These are phyloP conservation scores for Linanthus parryae DNA, from an alignment of 148 eudicot species.

Conservation along the genomic window DNA sequence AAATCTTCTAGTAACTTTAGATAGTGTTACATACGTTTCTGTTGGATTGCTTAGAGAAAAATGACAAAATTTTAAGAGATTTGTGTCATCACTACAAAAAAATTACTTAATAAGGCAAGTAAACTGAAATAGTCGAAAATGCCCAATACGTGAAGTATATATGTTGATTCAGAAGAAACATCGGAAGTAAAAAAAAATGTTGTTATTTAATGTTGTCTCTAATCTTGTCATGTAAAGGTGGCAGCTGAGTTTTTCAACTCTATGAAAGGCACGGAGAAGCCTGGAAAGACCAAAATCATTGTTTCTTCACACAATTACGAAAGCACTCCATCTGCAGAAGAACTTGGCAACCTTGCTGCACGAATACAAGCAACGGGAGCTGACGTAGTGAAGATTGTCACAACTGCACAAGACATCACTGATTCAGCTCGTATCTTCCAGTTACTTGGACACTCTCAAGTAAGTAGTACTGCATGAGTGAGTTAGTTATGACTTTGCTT, in stretches of 20 bases:
- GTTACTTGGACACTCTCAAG: slow-evolving; percentile 61
- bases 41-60: too few relatives aligned
- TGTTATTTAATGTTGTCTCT: neutral
- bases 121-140: too few relatives aligned
- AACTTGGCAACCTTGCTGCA: slow-evolving; percentile 55
- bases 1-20: too few relatives aligned
- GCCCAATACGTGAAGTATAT: too few relatives aligned
- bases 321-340: slow-evolving; percentile 58
- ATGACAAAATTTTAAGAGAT: too few relatives aligned
- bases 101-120: too few relatives aligned
- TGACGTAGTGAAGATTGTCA: slow-evolving; percentile 78
- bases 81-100: too few relatives aligned
- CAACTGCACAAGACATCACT: slow-evolving; percentile 66
- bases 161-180: too few relatives aligned
- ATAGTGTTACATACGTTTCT: too few relatives aligned
- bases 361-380: slow-evolving; percentile 76
- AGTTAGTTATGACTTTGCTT: neutral
- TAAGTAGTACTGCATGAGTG: slow-evolving; percentile 11
- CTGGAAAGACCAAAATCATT: slow-evolving; percentile 44
- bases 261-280: slow-evolving; percentile 35
- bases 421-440: slow-evolving; percentile 73
- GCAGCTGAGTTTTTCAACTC: slow-evolving; percentile 50
- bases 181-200: neutral
- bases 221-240: slow-evolving; percentile 30
- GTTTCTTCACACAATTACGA: slow-evolving; percentile 81